A percentile compares a stretch with the other conserved stretches of the same genome.
Conservation (phyloP, 805 yeast species). For the Yamadazyma laniorum region DNA sequence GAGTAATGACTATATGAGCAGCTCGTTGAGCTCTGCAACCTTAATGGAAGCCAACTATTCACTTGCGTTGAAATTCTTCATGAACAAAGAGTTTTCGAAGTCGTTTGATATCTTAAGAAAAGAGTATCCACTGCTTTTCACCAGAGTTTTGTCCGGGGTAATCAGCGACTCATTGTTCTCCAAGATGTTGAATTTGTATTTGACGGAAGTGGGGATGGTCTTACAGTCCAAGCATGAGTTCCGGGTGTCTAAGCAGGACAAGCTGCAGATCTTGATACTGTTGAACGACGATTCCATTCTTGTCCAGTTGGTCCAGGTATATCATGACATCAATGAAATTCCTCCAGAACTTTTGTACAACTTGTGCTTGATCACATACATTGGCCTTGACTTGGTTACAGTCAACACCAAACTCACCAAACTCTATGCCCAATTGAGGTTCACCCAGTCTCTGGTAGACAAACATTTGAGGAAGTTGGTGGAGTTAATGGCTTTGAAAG, state of each 20-base stretch:
- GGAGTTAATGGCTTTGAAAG: constrained; percentile 35
- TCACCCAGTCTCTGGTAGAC: constrained; percentile 1
- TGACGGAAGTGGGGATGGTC: constrained; percentile 32
- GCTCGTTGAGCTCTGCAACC: constrained; percentile 10
- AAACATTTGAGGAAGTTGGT: constrained; percentile 20
- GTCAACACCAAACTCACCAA: constrained; percentile 10
- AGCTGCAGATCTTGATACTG: constrained; percentile 13
- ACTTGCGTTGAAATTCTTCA: constrained; percentile 37
- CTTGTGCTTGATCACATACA: constrained; percentile 27
- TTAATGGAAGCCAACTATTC: constrained; percentile 21
- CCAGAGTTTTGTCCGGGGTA: constrained; percentile 21
- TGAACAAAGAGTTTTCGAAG: constrained; percentile 34
- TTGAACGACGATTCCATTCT: constrained; percentile 20
- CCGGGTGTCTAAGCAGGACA: constrained; percentile 9
- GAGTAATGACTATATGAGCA: constrained; percentile 6
- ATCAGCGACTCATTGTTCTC: constrained; percentile 29
- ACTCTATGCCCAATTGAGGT: constrained; percentile 13
- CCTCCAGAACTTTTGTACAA: constrained; percentile 36
- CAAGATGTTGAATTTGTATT: constrained; percentile 34
- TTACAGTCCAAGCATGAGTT: constrained; percentile 13
- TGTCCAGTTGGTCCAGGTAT: constrained; percentile 18
- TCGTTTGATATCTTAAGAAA: constrained; percentile 28
- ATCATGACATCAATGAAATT: constrained; percentile 19
- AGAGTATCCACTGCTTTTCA: constrained; percentile 21
- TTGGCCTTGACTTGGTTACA: constrained; percentile 21